Base-by-base conservation (phyloP, 2,329 filamentous ascomycete genomes). In the Aspergillus melleus region DNA sequence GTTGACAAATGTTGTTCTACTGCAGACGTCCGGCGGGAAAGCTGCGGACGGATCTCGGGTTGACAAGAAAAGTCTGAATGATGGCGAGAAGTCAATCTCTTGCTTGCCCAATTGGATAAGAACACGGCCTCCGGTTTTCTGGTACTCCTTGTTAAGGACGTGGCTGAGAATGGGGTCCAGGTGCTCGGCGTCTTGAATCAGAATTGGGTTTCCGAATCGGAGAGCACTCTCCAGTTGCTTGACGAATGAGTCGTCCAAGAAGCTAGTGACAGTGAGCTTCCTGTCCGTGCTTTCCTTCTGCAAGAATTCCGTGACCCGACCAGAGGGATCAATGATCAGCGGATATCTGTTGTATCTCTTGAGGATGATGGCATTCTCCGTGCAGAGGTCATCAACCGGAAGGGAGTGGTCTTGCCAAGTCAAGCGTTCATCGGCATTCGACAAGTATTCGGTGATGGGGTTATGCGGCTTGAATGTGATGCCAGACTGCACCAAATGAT, bases 341-440 rank as follows among this genome's bases (percentile, higher is more conserved):
- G 96, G 95, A 76, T 99, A 99, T 64, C 95, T 87, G 80, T 99
- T 99, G 87, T 97, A 99, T 60, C 95, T 89, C 81, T 98, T 92
- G 62, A 99, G 86, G 66, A 99, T 90, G 71, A 99, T 97, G 49
- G 96, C 95, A 72, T 99, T 99, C 77, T 99, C 95, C 0, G 95
- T 99, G 83, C 95, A 99, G 46, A 99, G 85, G 72, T 99, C 95
- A 74, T 99, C 95, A 4, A 97, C 94, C 2, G 96, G 95, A 53
- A 99, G 81, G 16, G 89, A 89, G 73, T 99, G 91, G 69, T 93
- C 90, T 79, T 99, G 96, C 95, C 95, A 99, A 64, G 90, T 86
- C 36, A 99, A 84, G 64, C 95, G 87, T 79, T 99, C 93, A 74
- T 99, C 96, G 4, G 96, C 94, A 24, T 92, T 96, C 5, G 96